Evolutionary conservation across 108 stramenopile species (phyloP).

Genomic region (Thalassiosira profunda): DNA sequence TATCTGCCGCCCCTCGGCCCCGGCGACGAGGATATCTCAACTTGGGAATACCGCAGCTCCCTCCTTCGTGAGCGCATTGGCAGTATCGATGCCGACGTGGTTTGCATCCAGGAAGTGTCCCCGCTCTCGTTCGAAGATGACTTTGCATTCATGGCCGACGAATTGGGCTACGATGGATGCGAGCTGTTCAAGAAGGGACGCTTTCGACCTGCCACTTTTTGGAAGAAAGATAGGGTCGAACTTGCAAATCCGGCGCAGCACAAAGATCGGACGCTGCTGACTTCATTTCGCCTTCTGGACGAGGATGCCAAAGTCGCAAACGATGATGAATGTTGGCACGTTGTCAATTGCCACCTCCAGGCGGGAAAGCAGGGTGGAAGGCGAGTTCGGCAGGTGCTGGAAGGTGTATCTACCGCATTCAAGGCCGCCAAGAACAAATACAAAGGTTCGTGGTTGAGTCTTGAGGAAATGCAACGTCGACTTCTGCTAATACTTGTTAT

Average conservation of each 20-base stretch:
- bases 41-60: constrained; percentile 75
- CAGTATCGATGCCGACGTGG: constrained; percentile 80
- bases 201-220: constrained; percentile 93
- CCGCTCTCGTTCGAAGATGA: constrained; percentile 89
- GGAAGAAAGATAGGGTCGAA: constrained; percentile 75
- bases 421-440: constrained; percentile 74
- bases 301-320: no score
- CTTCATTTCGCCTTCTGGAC: constrained; percentile 60
- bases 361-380: constrained; percentile 87
- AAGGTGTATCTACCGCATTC: constrained; percentile 74
- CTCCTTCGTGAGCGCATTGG: constrained; percentile 57
- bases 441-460: no score
- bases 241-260: constrained; percentile 78
- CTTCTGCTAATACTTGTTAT: no score
- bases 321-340: constrained; percentile 56
- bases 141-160: constrained; percentile 86
- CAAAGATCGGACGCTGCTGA: constrained; percentile 89
- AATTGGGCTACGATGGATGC: constrained; percentile 84
- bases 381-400: constrained; percentile 87
- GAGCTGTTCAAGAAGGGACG: constrained; percentile 82
- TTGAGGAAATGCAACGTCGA: no score
- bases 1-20: constrained; percentile 72
- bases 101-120: constrained; percentile 92
- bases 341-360: constrained; percentile 92
- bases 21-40: constrained; percentile 43